Evolutionary conservation across 75 land plant species (phyloP), one percentile per base, ranked within the genome.

Genomic region (Picea sitchensis): DNA sequence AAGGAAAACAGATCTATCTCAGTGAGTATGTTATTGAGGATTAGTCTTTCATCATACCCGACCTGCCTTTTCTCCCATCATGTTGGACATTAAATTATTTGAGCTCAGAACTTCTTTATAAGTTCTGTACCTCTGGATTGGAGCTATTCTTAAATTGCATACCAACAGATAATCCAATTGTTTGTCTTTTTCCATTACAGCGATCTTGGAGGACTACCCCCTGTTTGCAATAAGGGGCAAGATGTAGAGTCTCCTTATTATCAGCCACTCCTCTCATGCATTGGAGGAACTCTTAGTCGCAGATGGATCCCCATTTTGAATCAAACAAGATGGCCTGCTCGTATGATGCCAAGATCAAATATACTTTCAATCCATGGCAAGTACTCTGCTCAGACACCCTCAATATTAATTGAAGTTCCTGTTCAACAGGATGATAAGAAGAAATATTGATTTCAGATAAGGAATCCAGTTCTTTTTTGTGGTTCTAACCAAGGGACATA

Each of bases 201-300:
- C 2, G n/a, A 71, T 21, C 56, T n/a, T 71, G 90, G 92, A 69
- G 58, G 76, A 15, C 77, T 61, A 36, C 87, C 90, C 65, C 57
- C 85, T 58, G 57, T 83, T 15, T 92, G 94, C 77, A 85, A 84
- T 51, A 92, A 86, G 68, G 83, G 78, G n/a, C 88, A 90, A 54
- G 88, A 88, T 83, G 76, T 88, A 80, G 92, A 90, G 78, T 77
- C 92, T 83, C 90, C 92, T 68, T 90, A 92, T 78, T 92, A 92
- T 82, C 81, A 78, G 76, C 87, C 92, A 30, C 88, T 92, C 4
- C 82, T 85, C 61, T 9, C 76, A 18, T 92, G 93, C 63, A 89
- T 92, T 58, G 86, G 83, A 12, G 91, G 93, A 68, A 90, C 85
- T n/a, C 87, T 67, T 5, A 90, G 91, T 69, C 86, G 69, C 12